Percentiles rank a stretch among this genome's conserved stretches.
These are phyloP conservation scores for Hyphodiscus sp. DNA, from an alignment of 2,329 filamentous ascomycete genomes.

Conservation along the genomic window DNA sequence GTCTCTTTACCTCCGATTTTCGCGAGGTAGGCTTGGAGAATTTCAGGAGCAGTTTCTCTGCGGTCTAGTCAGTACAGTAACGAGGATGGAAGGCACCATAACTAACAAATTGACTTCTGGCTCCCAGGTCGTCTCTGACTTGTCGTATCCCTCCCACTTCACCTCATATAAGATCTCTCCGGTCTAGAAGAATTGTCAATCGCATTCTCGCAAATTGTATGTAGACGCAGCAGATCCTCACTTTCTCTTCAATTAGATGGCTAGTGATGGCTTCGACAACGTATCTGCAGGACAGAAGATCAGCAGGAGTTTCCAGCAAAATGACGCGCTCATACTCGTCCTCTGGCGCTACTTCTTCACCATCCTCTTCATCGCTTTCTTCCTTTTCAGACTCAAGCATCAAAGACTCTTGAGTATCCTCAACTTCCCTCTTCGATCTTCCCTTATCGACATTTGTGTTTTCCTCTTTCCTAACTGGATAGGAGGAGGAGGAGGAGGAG, in stretches of 20 bases:
- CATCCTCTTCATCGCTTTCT: conserved; percentile 31
- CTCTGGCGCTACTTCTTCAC: conserved; percentile 38
- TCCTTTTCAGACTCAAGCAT: conserved; percentile 21
- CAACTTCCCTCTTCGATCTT: conserved; percentile 19
- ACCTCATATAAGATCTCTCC: conserved; percentile 58
- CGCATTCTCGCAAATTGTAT: not conserved
- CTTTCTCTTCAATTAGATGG: conserved; percentile 55
- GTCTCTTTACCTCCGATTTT: conserved; percentile 56
- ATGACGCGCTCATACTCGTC: conserved; percentile 35
- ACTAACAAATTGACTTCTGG: conserved; percentile 63
- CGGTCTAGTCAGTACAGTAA: conserved; percentile 5
- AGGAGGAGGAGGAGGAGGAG: too few relatives aligned
- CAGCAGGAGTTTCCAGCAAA: conserved; percentile 2
- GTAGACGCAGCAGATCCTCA: conserved; percentile 29
- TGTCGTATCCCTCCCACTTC: conserved; percentile 76
- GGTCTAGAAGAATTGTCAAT: conserved; percentile 14
- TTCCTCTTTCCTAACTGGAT: not conserved
- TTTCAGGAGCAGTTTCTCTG: conserved; percentile 51
- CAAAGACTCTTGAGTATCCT: conserved; percentile 17
- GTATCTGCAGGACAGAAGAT: conserved; percentile 42
- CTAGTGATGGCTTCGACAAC: conserved; percentile 67
- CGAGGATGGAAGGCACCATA: not conserved
- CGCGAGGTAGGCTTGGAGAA: conserved; percentile 58
- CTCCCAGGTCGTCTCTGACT: conserved; percentile 71
- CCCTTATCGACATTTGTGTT: conserved; percentile 1